These are phyloP conservation scores for Stephania yunnanensis DNA, from an alignment of 164 flowering plant genomes.

Conservation along the genomic window DNA sequence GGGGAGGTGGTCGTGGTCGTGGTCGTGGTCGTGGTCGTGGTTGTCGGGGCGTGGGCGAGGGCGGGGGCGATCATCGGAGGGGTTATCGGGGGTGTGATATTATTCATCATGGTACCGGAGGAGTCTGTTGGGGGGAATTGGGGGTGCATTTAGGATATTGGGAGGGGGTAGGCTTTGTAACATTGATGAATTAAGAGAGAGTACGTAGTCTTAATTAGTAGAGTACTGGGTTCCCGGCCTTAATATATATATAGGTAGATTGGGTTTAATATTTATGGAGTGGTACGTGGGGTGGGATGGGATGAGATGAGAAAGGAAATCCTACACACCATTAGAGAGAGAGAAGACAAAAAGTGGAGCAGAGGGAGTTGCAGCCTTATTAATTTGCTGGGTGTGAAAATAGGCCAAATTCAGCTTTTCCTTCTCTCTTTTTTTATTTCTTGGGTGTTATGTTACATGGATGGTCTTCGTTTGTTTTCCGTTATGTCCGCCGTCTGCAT, in stretches of 20 bases:
- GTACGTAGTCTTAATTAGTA: too few relatives aligned
- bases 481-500: background rate
- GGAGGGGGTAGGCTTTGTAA: slow-evolving; percentile 19
- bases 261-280: background rate
- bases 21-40: slow-evolving; percentile 31
- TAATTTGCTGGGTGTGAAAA: background rate
- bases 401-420: background rate
- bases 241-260: background rate
- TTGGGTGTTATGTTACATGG: background rate
- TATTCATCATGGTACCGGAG: background rate
- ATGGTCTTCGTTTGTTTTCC: background rate
- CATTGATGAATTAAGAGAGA: background rate
- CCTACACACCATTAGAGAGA: background rate
- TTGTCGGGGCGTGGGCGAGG: slow-evolving; percentile 28
- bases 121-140: background rate
- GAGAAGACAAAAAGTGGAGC: background rate
- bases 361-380: background rate
- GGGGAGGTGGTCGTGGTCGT: background rate
- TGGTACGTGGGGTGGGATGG: background rate
- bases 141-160: slow-evolving; percentile 10
- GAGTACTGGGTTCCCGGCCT: too few relatives aligned
- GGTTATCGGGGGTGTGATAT: too few relatives aligned
- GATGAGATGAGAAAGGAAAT: background rate
- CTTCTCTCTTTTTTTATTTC: background rate
- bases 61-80: background rate